phyloP scores from a whole-genome alignment of 768 basidiomycete genomes.

The Guyanaporus albipodus region DNA sequence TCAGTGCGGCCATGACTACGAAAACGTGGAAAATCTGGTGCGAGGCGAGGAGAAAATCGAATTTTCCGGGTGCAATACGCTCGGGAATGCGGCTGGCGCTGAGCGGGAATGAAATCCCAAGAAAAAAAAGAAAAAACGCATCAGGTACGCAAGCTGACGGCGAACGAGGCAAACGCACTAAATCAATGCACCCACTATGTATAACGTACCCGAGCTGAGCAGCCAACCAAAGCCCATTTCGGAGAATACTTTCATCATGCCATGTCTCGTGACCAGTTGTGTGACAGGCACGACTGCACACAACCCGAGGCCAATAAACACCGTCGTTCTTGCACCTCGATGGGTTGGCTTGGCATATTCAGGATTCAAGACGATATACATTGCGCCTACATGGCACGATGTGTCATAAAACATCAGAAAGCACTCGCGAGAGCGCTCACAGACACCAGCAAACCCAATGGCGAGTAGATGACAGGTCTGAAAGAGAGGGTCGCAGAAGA shows the following conservation, averaged over 20 bases:
- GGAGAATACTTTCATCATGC: slow-evolving; percentile 46
- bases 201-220: slow-evolving; percentile 62
- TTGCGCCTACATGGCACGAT: slow-evolving; percentile 43
- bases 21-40: slow-evolving; percentile 90
- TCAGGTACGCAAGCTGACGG: slow-evolving; percentile 25
- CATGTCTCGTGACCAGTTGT: slow-evolving; percentile 61
- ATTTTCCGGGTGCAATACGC: slow-evolving; percentile 65
- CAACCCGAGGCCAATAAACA: slow-evolving; percentile 78
- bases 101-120: slow-evolving; percentile 37
- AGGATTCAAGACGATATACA: slow-evolving; percentile 75
- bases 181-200: slow-evolving; percentile 74
- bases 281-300: slow-evolving; percentile 64
- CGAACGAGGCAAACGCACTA: slow-evolving; percentile 58
- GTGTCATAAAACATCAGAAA: background rate
- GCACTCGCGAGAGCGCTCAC: slow-evolving; percentile 39
- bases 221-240: slow-evolving; percentile 75
- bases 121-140: slow-evolving; percentile 14
- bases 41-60: slow-evolving; percentile 75
- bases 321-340: slow-evolving; percentile 66
- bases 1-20: slow-evolving; percentile 68
- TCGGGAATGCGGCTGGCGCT: slow-evolving; percentile 87
- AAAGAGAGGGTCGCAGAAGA: slow-evolving; percentile 58
- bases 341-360: slow-evolving; percentile 75
- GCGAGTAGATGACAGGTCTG: slow-evolving; percentile 52
- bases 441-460: slow-evolving; percentile 51